Conservation (phyloP, 192 early-diverging fungal species). For the Backusella macrospora region DNA sequence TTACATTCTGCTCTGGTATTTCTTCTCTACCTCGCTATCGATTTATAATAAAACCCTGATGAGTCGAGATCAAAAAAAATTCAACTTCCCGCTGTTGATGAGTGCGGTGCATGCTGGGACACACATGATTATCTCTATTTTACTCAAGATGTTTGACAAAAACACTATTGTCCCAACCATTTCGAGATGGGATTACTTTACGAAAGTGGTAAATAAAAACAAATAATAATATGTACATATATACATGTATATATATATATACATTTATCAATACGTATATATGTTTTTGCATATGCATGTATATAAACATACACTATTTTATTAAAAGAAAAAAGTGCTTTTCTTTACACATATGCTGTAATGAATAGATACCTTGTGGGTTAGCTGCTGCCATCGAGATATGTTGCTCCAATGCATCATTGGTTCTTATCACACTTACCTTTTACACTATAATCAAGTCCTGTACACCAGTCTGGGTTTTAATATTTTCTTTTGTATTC, state of each 20-base stretch:
- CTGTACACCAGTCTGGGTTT: constrained; percentile 66
- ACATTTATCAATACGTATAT: background rate
- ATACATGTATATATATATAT: background rate
- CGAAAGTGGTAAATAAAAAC: constrained; percentile 32
- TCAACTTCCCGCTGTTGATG: constrained; percentile 76
- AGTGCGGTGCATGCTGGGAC: constrained; percentile 73
- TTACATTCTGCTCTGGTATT: constrained; percentile 70
- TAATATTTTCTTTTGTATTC: constrained; percentile 83
- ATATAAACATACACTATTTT: background rate
- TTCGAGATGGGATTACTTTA: constrained; percentile 27
- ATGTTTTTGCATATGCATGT: background rate
- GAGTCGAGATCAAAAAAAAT: constrained; percentile 69
- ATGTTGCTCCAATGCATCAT: constrained; percentile 76
- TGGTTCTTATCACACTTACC: constrained; percentile 78
- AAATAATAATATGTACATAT: background rate
- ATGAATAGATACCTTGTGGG: constrained; percentile 48
- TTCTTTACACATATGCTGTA: background rate
- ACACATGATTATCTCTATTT: constrained; percentile 64
- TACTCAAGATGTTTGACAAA: constrained; percentile 53
- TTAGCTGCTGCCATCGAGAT: constrained; percentile 82
- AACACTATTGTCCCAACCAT: constrained; percentile 13
- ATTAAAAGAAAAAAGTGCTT: too few relatives aligned
- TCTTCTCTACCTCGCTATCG: constrained; percentile 69
- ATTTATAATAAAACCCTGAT: constrained; percentile 90
- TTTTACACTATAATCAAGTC: constrained; percentile 85